Evolutionary conservation across 768 basidiomycete genomes (phyloP), one percentile per base, ranked within the genome.

Genomic region (Suillus occidentalis): DNA sequence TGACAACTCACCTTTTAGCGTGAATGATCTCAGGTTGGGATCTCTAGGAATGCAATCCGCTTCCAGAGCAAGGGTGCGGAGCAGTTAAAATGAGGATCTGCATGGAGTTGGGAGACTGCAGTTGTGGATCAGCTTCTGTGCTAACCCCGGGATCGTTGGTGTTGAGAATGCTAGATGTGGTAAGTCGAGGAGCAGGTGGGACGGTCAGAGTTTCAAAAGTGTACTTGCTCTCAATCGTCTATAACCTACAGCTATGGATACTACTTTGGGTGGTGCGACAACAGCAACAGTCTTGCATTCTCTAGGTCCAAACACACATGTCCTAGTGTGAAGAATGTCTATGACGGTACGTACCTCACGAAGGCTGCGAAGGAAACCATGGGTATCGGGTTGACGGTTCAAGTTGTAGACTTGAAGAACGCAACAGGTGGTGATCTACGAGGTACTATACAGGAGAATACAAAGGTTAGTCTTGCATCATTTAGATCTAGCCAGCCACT

Each of bases 301-400:
- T 0, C 80, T 93, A 0, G 94, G 91, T 0, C 80, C 86, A 0
- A 83, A 84, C 22, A 88, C 92, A 0, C 96, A 97, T 76, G 79
- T 98, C 37, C 71, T 99, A 68, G 89, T 70, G 92, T 98, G 6
- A 95, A 94, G 72, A 94, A 96, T 73, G 93, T 96, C 16, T 97
- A 98, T 67, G 96, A 96, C 3, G 97, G 97, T 1, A 97, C 96
- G 9, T 96, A 95, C 76, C 80, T 96, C 81, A 83, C 79, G 14
- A 81, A 82, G 4, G 91, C 97, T 18, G 87, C 87, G 0, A 39
- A 68, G 3, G 85, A 86, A 52, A 84, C 84, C 8, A 90, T 92
- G 69, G 87, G 85, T 31, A 31, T 31, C 31, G 31, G 31, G 31
- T 31, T 4, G 31, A 31, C 31, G 31, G 2, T n/a, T n/a, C n/a